Conservation (phyloP, 192 early-diverging fungal species). For the Rhizophlyctis rosea region DNA sequence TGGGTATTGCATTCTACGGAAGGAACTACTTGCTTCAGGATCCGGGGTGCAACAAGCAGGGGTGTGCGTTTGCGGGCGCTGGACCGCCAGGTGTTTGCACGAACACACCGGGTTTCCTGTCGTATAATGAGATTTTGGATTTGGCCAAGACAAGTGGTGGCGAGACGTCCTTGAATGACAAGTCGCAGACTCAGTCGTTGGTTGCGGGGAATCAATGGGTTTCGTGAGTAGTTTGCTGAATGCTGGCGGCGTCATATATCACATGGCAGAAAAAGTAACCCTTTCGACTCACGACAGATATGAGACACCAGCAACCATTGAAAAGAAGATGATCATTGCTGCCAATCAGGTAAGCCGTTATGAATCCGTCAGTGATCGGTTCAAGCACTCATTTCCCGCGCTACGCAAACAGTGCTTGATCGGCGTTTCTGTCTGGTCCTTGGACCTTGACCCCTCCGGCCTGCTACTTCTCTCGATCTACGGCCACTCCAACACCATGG, state of each 20-base stretch:
- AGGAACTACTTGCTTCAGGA: too few species aligned
- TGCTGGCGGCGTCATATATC: too few species aligned
- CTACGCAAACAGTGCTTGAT: not conserved
- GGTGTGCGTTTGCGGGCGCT: not conserved
- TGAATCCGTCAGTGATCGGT: too few species aligned
- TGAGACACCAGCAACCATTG: not conserved
- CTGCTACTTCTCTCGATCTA: not conserved
- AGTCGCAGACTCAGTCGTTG: too few species aligned
- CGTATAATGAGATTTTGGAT: conserved; percentile 4
- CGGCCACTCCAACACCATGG: conserved; percentile 9
- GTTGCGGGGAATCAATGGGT: too few species aligned
- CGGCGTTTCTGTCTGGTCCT: not conserved
- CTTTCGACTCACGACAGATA: too few species aligned
- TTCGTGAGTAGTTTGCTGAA: too few species aligned
- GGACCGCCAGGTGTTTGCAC: conserved; percentile 9
- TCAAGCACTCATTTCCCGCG: too few species aligned
- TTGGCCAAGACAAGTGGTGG: too few species aligned
- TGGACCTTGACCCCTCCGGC: conserved; percentile 5
- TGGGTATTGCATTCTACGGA: conserved; percentile 16
- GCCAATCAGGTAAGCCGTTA: too few species aligned
- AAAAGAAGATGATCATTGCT: not conserved
- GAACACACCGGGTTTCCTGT: conserved; percentile 8
- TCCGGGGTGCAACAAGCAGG: not conserved
- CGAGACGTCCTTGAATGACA: too few species aligned
- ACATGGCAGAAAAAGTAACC: too few species aligned